These are phyloP conservation scores for Suhomyces taliae DNA, from an alignment of 1,139 yeast genomes.

Conservation along the genomic window DNA sequence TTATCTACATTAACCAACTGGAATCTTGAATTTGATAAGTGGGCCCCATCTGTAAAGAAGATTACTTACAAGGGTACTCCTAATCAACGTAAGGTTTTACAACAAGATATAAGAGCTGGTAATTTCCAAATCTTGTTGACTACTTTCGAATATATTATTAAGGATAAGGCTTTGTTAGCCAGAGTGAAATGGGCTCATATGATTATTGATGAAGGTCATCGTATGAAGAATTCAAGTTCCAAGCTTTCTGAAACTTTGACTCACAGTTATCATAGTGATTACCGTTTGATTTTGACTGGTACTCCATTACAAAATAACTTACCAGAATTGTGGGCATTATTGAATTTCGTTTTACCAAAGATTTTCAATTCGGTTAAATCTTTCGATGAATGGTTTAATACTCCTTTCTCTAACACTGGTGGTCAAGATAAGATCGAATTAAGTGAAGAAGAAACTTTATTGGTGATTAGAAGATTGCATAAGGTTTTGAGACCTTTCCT, in stretches of 20 bases:
- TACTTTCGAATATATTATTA: constrained; percentile 76
- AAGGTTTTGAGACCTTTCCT: constrained; percentile 94
- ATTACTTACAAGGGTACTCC: constrained; percentile 78
- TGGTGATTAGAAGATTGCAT: constrained; percentile 92
- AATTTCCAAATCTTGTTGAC: constrained; percentile 77
- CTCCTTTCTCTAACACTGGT: constrained; percentile 82
- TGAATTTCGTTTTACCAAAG: constrained; percentile 76
- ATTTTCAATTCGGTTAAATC: constrained; percentile 81
- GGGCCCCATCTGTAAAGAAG: constrained; percentile 76
- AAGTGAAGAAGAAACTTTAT: constrained; percentile 89
- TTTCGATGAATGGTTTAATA: constrained; percentile 87
- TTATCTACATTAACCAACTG: constrained; percentile 82
- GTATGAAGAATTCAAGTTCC: constrained; percentile 80
- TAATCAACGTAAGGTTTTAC: constrained; percentile 63
- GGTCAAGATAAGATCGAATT: constrained; percentile 76
- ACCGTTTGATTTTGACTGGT: constrained; percentile 80
- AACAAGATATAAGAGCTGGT: constrained; percentile 59
- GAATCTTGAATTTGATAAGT: constrained; percentile 81
- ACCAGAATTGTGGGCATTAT: constrained; percentile 82
- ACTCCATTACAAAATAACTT: constrained; percentile 83
- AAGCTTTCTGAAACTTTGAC: constrained; percentile 72
- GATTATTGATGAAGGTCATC: constrained; percentile 89
- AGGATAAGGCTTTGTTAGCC: constrained; percentile 66
- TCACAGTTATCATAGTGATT: constrained; percentile 69
- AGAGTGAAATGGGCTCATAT: constrained; percentile 79